These are phyloP conservation scores for Aspergillus awamori DNA, from an alignment of 2,329 filamentous ascomycete species.

Conservation along the genomic window DNA sequence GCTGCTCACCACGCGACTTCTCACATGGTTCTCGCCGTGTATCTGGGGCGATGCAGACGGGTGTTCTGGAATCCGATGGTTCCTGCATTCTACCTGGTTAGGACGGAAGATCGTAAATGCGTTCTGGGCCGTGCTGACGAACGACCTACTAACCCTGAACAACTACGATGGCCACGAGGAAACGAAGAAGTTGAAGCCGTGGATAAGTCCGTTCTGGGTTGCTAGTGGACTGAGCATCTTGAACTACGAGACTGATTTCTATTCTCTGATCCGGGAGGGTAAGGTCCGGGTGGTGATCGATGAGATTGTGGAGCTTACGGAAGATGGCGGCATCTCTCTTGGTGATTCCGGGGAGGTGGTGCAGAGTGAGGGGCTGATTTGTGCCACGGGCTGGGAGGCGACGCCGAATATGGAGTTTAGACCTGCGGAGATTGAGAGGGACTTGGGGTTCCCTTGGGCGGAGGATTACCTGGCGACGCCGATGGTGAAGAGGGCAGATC, in stretches of 20 bases:
- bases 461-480: conserved; percentile 35
- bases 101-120: conserved; percentile 53
- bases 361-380: conserved; percentile 55
- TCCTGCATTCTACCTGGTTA: conserved; percentile 56
- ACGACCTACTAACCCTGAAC: conserved; percentile 54
- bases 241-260: conserved; percentile 62
- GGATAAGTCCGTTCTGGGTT: conserved; percentile 55
- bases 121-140: conserved; percentile 58
- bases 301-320: conserved; percentile 58
- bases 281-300: conserved; percentile 59
- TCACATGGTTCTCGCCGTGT: conserved; percentile 76
- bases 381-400: conserved; percentile 60
- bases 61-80: conserved; percentile 48
- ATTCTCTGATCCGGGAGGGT: conserved; percentile 58
- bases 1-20: conserved; percentile 65
- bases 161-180: conserved; percentile 50
- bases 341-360: conserved; percentile 64
- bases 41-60: conserved; percentile 69
- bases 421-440: conserved; percentile 44
- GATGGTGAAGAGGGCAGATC: conserved; percentile 50
- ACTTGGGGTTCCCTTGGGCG: conserved; percentile 52
- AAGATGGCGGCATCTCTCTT: conserved; percentile 54
- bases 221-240: conserved; percentile 61
- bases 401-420: conserved; percentile 54
- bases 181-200: conserved; percentile 50